Evolutionary conservation across 176 grass and related monocot genomes (phyloP), one percentile per base, ranked within the genome.

Genomic region (Raddia distichophylla): DNA sequence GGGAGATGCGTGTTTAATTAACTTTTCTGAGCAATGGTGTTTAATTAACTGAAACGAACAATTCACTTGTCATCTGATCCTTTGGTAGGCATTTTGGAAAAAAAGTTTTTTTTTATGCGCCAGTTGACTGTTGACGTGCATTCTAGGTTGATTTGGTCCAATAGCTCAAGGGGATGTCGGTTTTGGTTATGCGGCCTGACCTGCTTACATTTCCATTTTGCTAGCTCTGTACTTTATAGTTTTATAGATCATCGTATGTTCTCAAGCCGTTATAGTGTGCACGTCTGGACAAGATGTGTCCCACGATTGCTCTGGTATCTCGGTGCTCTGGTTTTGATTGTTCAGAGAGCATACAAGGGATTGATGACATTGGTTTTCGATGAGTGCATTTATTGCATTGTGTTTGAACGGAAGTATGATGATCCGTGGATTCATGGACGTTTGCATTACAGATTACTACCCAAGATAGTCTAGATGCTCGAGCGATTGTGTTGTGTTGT

Each of bases 401-500:
- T n/a, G 56, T 54, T 76, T 15, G 15, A 44, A 43, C 8, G 16
- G 54, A 44, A n/a, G 14, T 51, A 35, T 16, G 44, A 16, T 45
- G 42, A 32, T 69, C 16, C 40, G 42, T 59, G 8, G 27, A 56
- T 60, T 22, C 35, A 77, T 61, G 22, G 9, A 65, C 61, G 40
- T 11, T 46, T 80, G 62, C 18, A 80, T 19, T 64, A 8, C 22
- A 18, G 13, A 74, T 22, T 69, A 1, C 40, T 59, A 20, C 10
- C 70, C 4, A 65, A 66, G 53, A 18, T 80, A 44, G 22, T 80
- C 67, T 11, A 22, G 61, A 20, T 81, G 37, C 60, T n/a, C 13
- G 9, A 5, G 17, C 18, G 15, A 12, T 72, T 85, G 22, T 64
- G 14, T 19, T 58, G 77, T 74, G n/a, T 79, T 80, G 17, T 19